Conservation (phyloP, 345 rosid genomes). For the Eucalyptus coolabah region DNA sequence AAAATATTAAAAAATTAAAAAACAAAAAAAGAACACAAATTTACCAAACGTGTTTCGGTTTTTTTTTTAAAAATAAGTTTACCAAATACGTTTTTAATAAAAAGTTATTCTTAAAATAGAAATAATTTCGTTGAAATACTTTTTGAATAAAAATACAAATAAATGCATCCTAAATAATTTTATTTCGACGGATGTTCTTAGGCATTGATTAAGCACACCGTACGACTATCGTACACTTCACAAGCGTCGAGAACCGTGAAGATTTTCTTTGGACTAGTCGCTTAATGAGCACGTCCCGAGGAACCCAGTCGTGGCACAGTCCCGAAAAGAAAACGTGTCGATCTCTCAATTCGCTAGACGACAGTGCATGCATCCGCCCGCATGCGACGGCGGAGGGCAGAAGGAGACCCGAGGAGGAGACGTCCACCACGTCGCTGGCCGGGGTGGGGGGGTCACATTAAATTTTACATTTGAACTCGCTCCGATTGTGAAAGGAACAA, state of each 20-base stretch:
- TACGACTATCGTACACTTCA: neutral
- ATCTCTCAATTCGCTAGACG: neutral
- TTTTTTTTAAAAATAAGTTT: accelerated
- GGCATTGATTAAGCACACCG: neutral
- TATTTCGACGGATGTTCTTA: too few species aligned
- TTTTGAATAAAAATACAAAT: accelerated
- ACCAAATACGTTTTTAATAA: accelerated
- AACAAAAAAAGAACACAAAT: accelerated
- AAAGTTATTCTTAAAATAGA: accelerated
- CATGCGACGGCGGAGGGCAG: neutral
- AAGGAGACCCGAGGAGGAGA: neutral
- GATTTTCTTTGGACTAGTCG: neutral
- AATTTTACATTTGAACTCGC: neutral
- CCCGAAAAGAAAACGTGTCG: neutral
- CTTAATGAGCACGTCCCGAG: neutral
- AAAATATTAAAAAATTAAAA: too few species aligned
- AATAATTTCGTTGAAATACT: too few species aligned
- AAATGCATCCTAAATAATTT: too few species aligned
- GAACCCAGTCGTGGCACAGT: neutral
- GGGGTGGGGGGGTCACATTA: neutral
- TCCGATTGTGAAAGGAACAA: neutral
- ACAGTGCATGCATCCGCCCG: neutral
- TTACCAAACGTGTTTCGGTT: accelerated
- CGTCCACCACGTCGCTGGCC: neutral
- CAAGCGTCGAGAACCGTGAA: neutral